phyloP scores from a whole-genome alignment of 352 stramenopile species.

The Globisporangium nagaii region DNA sequence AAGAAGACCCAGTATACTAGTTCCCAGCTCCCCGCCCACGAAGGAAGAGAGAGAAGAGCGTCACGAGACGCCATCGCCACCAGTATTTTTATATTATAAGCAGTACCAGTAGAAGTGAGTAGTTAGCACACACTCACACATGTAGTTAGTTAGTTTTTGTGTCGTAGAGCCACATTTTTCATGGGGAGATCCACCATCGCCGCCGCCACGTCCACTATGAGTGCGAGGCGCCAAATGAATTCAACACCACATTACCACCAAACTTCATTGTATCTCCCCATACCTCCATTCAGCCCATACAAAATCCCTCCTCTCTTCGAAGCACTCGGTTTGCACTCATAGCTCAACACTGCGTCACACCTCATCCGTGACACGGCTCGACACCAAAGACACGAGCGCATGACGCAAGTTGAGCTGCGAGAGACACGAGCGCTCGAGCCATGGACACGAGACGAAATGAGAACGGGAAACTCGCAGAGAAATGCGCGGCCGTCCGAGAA shows the following conservation, averaged over 20 bases:
- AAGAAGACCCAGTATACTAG: conserved; percentile 1
- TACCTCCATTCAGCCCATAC: background rate
- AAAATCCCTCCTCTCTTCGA: too few species aligned
- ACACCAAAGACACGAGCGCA: background rate
- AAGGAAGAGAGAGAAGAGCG: background rate
- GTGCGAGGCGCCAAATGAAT: background rate
- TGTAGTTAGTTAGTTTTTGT: conserved; percentile 1
- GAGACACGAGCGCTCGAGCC: too few species aligned
- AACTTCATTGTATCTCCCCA: too few species aligned
- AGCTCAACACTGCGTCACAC: background rate
- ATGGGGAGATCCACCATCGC: background rate
- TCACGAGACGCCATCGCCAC: background rate
- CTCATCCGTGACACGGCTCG: background rate
- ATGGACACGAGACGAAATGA: conserved; percentile 5
- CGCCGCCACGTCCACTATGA: too few species aligned
- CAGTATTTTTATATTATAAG: conserved; percentile 4
- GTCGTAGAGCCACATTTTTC: conserved; percentile 3
- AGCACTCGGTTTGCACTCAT: background rate
- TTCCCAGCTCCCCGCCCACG: background rate
- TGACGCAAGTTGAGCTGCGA: background rate
- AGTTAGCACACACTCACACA: background rate
- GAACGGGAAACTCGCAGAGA: too few species aligned
- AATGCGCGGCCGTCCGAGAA: too few species aligned
- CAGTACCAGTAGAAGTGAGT: conserved; percentile 3
- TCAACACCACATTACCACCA: background rate